Conservation (phyloP, 345 rosid genomes). For the Kandelia obovata region DNA sequence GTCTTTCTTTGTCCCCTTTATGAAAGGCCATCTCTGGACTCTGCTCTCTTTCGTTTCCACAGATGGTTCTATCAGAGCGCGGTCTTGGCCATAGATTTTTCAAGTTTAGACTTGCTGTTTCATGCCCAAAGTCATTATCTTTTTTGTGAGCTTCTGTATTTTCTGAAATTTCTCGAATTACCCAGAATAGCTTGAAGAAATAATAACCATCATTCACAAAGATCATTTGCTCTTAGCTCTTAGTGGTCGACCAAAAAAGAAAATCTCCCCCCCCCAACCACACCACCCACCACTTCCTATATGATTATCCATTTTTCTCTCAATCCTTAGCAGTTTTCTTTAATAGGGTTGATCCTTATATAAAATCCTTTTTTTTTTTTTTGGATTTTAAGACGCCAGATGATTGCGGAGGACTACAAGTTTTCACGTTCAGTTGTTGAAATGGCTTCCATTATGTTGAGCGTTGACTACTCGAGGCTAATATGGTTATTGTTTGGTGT, state of each 20-base stretch:
- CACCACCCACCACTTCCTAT: constrained; percentile 13
- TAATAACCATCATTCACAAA: neutral
- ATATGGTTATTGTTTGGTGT: constrained; percentile 73
- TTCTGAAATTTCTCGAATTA: neutral
- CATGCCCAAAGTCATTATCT: neutral
- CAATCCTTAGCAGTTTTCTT: no score
- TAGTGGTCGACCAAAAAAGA: constrained; percentile 27
- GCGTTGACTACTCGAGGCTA: constrained; percentile 67
- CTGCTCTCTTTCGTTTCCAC: constrained; percentile 28
- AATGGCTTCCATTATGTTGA: constrained; percentile 73
- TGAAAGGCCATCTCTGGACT: neutral
- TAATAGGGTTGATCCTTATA: no score
- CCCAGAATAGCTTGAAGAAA: neutral
- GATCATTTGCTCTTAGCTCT: constrained; percentile 17
- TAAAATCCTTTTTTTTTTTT: no score
- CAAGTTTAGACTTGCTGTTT: constrained; percentile 54
- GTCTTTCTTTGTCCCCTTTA: neutral
- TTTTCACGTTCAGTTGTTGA: constrained; percentile 39
- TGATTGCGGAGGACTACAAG: constrained; percentile 58
- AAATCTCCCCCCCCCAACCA: constrained; percentile 4
- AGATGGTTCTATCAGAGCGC: constrained; percentile 54
- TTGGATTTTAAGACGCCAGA: constrained; percentile 25
- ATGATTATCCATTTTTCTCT: neutral
- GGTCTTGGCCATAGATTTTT: constrained; percentile 60
- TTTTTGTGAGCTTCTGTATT: constrained; percentile 1